phyloP scores from a whole-genome alignment of 2,329 filamentous ascomycete species.

The Penicillium vulpinum region DNA sequence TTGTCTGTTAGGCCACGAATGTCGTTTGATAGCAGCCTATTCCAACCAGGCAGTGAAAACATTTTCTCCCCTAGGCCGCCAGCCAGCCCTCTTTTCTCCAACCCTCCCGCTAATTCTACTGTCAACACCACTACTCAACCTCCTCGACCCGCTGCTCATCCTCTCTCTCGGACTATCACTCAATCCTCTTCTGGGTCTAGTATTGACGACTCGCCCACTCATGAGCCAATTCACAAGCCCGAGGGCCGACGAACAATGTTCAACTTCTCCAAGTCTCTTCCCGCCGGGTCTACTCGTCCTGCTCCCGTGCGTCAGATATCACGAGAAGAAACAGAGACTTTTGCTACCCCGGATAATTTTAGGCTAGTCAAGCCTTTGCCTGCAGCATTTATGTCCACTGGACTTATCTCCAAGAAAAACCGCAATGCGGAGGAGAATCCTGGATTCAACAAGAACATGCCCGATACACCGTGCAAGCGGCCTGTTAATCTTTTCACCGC shows the following conservation, averaged over 20 bases:
- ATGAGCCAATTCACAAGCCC: constrained; percentile 57
- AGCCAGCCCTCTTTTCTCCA: constrained; percentile 46
- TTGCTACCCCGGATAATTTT: constrained; percentile 75
- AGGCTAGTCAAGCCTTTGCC: constrained; percentile 75
- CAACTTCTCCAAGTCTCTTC: constrained; percentile 74
- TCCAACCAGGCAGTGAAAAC: constrained; percentile 65
- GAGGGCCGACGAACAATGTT: constrained; percentile 54
- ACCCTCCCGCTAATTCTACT: not conserved
- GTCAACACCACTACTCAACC: constrained; percentile 35
- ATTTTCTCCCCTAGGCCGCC: constrained; percentile 63
- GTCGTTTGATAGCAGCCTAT: constrained; percentile 72
- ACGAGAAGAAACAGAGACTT: constrained; percentile 55
- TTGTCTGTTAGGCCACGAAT: constrained; percentile 67
- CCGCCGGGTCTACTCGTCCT: constrained; percentile 62
- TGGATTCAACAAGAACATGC: constrained; percentile 67
- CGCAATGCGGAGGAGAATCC: constrained; percentile 69
- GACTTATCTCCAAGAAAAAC: constrained; percentile 92
- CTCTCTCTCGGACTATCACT: constrained; percentile 80
- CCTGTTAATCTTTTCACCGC: constrained; percentile 69
- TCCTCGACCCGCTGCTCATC: constrained; percentile 62
- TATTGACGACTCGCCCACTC: constrained; percentile 70
- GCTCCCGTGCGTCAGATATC: constrained; percentile 43
- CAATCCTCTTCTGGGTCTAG: constrained; percentile 84
- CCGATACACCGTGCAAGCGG: constrained; percentile 96
- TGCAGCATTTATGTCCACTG: constrained; percentile 89